Conservation (phyloP, 441 rosid species). For the Manihot esculenta region DNA sequence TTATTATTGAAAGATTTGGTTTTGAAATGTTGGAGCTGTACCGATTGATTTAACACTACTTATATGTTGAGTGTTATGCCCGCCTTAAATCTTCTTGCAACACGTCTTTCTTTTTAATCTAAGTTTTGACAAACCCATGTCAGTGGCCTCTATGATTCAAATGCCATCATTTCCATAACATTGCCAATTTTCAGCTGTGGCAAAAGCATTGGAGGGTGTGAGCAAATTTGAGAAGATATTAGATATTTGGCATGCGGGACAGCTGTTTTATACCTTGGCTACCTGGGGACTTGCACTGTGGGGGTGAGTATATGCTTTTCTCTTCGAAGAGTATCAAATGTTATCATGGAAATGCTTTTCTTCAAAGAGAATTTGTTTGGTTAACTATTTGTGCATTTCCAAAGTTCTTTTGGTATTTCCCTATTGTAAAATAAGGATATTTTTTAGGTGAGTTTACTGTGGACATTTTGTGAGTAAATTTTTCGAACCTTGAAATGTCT, state of each 20-base stretch:
- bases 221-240: constrained; percentile 72
- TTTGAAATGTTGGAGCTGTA: neutral
- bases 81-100: neutral
- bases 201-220: constrained; percentile 58
- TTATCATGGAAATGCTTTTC: neutral
- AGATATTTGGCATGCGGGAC: constrained; percentile 85
- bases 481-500: neutral
- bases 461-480: neutral
- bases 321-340: neutral
- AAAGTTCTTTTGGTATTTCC: neutral
- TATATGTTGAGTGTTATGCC: neutral
- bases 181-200: constrained; percentile 46
- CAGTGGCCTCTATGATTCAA: neutral
- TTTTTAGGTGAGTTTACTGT: neutral
- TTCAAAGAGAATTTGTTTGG: neutral
- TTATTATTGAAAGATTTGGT: neutral
- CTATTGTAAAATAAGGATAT: neutral
- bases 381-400: neutral
- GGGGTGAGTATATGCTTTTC: constrained; percentile 42
- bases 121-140: neutral
- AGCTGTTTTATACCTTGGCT: constrained; percentile 67
- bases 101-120: neutral
- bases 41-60: neutral
- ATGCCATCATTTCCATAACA: constrained; percentile 5
- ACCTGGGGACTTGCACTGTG: constrained; percentile 83